Base-by-base conservation (phyloP, 2,329 filamentous ascomycete species). In the Aspergillus hortae region DNA sequence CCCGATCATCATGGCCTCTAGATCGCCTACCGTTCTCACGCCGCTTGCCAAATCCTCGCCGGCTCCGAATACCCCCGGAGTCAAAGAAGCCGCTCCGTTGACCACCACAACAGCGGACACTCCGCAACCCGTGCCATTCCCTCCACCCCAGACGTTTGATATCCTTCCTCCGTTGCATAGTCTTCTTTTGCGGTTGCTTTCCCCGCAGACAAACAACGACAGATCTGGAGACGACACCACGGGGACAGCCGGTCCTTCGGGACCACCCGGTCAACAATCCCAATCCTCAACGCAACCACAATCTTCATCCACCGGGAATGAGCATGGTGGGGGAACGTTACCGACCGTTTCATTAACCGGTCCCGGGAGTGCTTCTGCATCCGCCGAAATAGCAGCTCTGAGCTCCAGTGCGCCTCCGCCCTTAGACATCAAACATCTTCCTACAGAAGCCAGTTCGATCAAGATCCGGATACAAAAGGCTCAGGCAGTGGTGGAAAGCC, bases 391-490 rank as follows among this genome's bases (percentile, higher is more conserved):
- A 23, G 45, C 62, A 17, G 57, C 56, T 2, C 54, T 66, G 25
- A 63, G 61, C 12, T 60, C 65, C 25, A 67, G 56, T 46, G 56
- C 58, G 49, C 66, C 66, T 65, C 62, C 71, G 78, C 72, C 78
- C 15, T 72, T 86, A 43, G 79, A 85, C 55, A 78, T 82, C 56
- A 95, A 95, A 69, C 88, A 95, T 61, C 82, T 97, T 14, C 84
- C 88, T 2, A 82, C 85, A 2, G 90, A 89, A 33, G 88, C 89
- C 1, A 88, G 90, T 64, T 81, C 82, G 33, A 78, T 96, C 62
- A 92, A 90, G 71, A 86, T 92, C 71, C 89, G 90, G 71, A 82
- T 97, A 53, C 87, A 91, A 68, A 87, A 86, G 60, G 91, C 92
- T 46, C 80, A 88, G 46, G 79, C 61, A 3, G 70, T 73, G 10